Base-by-base conservation (phyloP, 495 filamentous ascomycete species). In the Cetradonia linearis region DNA sequence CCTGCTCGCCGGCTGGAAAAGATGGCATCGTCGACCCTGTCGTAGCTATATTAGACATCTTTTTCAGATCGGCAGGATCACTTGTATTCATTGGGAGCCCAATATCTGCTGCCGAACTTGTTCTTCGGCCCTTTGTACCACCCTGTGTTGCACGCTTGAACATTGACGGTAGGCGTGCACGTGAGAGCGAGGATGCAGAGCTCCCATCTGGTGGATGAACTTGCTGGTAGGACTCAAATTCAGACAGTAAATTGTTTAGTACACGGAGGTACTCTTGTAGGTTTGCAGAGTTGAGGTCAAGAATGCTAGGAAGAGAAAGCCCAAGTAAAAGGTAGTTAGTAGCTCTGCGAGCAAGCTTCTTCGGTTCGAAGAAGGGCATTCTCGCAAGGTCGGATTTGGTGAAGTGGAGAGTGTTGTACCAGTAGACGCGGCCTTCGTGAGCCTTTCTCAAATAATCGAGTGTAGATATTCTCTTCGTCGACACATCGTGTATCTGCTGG, bases 321-420 rank as follows among this genome's bases (percentile, higher is more conserved):
- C 93, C 93, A 9, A 99, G 86, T 20, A 96, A 80, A 57, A 99
- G 83, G 69, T 90, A 97, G 68, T 95, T 94, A 58, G 90, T 91
- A 38, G 94, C 91, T 60, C 84, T 85, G 47, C 90, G 85, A 60
- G 86, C 84, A 34, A 96, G 83, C 67, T 90, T 92, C 64, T 83
- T 82, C 30, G 81, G 70, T 63, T 93, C 86, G 66, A 95, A 91
- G 71, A 90, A 95, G 33, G 94, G 85, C 70, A 95, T 83, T 62
- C 82, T 86, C 34, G 80, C 72, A 34, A 97, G 78, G 70, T 96
- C 89, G 28, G 82, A 71, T 64, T 89, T 89, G 62, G 88, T 85
- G 71, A 95, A 96, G 70, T 93, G 84, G 48, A 96, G 80, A 0
- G 93, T 94, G 73, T 96, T 96, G 72, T 96, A 96, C 91, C 92